Conservation (phyloP, 2,329 filamentous ascomycete species). For the Nannizzia gypsea region DNA sequence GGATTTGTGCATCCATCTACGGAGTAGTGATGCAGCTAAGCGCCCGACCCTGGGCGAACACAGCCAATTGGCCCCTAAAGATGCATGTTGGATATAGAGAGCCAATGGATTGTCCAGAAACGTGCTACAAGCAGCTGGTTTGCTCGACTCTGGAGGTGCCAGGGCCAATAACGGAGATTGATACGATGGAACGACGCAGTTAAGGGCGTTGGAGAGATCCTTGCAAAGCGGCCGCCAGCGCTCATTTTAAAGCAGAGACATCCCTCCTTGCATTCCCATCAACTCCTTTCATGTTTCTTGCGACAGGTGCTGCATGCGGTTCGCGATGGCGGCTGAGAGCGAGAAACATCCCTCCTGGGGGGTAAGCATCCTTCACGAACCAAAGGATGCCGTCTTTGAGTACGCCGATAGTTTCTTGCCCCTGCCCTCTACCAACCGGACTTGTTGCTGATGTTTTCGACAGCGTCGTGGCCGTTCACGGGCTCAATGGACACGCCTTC, state of each 20-base stretch:
- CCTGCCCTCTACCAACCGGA: neutral
- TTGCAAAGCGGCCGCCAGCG: no score
- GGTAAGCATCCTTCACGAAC: neutral
- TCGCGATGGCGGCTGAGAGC: neutral
- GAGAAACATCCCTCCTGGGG: neutral
- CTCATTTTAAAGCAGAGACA: no score
- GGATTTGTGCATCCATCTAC: no score
- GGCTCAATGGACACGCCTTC: constrained; percentile 21
- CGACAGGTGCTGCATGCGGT: neutral
- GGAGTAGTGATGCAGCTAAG: neutral
- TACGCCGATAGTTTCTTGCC: neutral
- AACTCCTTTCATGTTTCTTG: neutral
- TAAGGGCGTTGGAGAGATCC: no score
- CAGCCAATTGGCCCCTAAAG: neutral
- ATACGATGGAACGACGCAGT: no score
- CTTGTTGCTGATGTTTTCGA: neutral
- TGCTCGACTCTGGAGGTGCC: no score
- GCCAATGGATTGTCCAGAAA: neutral
- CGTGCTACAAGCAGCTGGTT: no score
- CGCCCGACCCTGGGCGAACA: neutral
- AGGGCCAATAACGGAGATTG: no score
- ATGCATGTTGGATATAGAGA: neutral
- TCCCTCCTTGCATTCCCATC: neutral
- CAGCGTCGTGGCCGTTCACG: constrained; percentile 30
- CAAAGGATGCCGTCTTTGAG: neutral